Base-by-base conservation (phyloP, 192 early-diverging fungal species). In the Kappamyces sp. region DNA sequence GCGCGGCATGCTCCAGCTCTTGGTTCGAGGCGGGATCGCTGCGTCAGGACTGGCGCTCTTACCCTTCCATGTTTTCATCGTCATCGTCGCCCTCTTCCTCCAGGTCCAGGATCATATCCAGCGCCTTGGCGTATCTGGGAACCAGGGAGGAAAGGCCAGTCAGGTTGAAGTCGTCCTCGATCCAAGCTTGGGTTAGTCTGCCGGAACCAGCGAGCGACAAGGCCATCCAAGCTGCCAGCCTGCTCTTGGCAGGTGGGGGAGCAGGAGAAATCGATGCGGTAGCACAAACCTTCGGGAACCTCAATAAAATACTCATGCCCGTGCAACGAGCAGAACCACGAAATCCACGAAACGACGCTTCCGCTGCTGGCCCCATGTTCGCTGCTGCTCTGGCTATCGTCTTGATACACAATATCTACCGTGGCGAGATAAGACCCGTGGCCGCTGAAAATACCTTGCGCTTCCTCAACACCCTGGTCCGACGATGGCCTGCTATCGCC, bases 151-250 rank as follows among this genome's bases (percentile, higher is more conserved):
- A 76, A 13, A 98, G 80, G 42, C 96, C 96, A n/a, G 90, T 94
- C 63, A 98, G 73, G 71, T 98, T 98, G 74, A 98, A 98, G 62
- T 94, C 92, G 69, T 98, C 96, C 64, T 91, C 87, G 58, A 97
- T 92, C 54, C 54, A 55, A 15, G 54, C 54, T 55, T 44, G 1
- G 33, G 3, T 55, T 62, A 85, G 88, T 10, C 86, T 83, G 40
- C 87, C 86, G 10, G 82, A 83, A 40, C 87, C 87, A 52, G 71
- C 72, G 23, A 80, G 73, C 9, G 84, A 85, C 68, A 84, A 83
- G 67, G n/a, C n/a, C n/a, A n/a, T n/a, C n/a, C n/a, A n/a, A n/a
- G n/a, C n/a, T n/a, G n/a, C n/a, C n/a, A n/a, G n/a, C n/a, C n/a
- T n/a, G n/a, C n/a, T n/a, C n/a, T n/a, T n/a, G n/a, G n/a, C n/a